Conservation (phyloP, 78 protist species). For the Dictyostelium purpureum region DNA sequence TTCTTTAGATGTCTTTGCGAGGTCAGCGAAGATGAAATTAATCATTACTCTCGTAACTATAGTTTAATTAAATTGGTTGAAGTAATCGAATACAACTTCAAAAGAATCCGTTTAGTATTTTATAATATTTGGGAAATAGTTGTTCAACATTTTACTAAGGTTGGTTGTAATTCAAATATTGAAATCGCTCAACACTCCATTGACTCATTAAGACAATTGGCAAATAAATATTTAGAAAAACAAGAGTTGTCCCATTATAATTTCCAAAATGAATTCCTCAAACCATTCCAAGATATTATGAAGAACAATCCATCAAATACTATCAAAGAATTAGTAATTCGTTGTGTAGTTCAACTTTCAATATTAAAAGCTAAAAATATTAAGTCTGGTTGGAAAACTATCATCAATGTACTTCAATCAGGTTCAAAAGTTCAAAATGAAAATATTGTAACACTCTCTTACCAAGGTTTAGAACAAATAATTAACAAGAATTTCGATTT, state of each 20-base stretch:
- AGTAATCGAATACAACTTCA: conserved; percentile 95
- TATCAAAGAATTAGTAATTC: conserved; percentile 60
- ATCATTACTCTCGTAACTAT: conserved; percentile 87
- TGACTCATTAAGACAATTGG: conserved; percentile 97
- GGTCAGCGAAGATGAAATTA: conserved; percentile 91
- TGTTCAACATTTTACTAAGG: conserved; percentile 53
- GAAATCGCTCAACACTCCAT: conserved; percentile 92
- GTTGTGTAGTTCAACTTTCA: conserved; percentile 50
- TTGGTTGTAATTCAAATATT: conserved; percentile 85
- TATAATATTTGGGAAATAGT: conserved; percentile 93
- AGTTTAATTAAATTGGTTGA: conserved; percentile 96
- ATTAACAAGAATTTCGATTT: conserved; percentile 12
- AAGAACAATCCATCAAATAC: neutral
- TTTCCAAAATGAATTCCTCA: conserved; percentile 97
- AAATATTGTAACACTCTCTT: conserved; percentile 76
- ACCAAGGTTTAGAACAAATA: conserved; percentile 57
- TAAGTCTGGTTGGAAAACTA: conserved; percentile 96
- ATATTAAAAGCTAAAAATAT: conserved; percentile 69
- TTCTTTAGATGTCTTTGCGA: conserved; percentile 90
- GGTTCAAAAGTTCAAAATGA: conserved; percentile 37
- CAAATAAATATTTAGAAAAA: conserved; percentile 94
- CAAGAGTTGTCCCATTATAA: conserved; percentile 92
- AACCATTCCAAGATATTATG: conserved; percentile 95
- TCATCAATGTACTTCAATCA: conserved; percentile 85
- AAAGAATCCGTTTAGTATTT: conserved; percentile 91